Evolutionary conservation across 805 yeast species (phyloP), one percentile per base, ranked within the genome.

Genomic region (Komagataella populi): DNA sequence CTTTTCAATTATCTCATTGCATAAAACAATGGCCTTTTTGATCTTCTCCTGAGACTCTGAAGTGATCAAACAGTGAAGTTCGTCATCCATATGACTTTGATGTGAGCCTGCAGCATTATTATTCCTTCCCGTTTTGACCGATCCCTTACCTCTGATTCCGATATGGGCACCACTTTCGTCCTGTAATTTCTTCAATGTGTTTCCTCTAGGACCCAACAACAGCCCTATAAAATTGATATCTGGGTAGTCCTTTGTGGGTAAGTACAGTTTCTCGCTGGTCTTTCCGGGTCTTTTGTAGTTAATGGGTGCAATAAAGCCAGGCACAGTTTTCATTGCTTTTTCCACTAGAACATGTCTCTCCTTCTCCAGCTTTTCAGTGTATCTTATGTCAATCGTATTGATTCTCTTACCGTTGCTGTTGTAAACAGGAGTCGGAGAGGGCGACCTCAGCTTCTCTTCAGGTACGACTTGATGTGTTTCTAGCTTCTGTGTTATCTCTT

Each of bases 181-280:
- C 62, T 91, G 95, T 65, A 95, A 68, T 58, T 80, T 78, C 54
- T 86, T 78, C 58, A 91, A 68, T 0, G 96, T 91, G 59, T 85
- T 84, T 22, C 98, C 99, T 71, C 99, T 81, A 36, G 99, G 99
- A 0, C 99, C 99, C 49, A 93, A 66, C 18, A 93, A 68, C 50
- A 85, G 72, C 0, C 99, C 99, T 50, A 93, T 86, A 62, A 91
- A 91, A 67, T 93, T 93, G 58, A 93, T 83, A 49, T 84, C 91
- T 0, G 98, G 97, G 67, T 88, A 83, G 54, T 87, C 91, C 45
- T 81, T 76, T 3, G 80, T 86, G 1, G 98, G 98, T 12, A 93
- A 77, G 63, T 78, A 90, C 49, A 87, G 74, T 67, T 90, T 93
- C 58, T 90, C 96, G 48, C 76, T 73, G 5, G 88, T 81, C 57